These are phyloP conservation scores for Tuber umbilicatum DNA, from an alignment of 495 filamentous ascomycete genomes.

Conservation along the genomic window DNA sequence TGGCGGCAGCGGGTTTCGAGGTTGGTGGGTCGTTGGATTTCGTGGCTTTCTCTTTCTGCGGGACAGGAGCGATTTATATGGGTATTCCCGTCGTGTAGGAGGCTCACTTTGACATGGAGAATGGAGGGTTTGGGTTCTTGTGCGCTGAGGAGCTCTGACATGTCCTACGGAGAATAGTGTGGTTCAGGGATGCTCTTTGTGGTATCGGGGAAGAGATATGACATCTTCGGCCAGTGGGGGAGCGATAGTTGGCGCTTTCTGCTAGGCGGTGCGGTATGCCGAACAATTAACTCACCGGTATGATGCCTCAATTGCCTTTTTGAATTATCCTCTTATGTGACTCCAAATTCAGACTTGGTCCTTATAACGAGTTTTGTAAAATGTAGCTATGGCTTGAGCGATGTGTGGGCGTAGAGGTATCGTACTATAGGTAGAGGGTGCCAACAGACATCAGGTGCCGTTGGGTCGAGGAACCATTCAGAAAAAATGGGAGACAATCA, in stretches of 20 bases:
- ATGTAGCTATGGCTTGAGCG: neutral
- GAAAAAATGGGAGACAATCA: neutral
- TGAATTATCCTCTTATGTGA: neutral
- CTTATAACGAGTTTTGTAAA: neutral
- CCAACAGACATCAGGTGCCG: neutral
- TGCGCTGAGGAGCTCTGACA: neutral
- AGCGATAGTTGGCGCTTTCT: neutral
- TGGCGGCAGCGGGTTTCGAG: neutral
- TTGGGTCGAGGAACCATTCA: neutral
- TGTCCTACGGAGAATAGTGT: neutral
- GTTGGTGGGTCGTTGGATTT: neutral
- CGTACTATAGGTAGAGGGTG: neutral
- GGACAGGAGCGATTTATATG: neutral
- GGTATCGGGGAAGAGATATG: neutral
- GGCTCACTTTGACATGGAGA: neutral
- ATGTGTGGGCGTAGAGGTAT: neutral
- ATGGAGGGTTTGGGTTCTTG: neutral
- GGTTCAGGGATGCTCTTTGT: neutral
- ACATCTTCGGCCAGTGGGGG: neutral
- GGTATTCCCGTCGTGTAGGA: neutral
- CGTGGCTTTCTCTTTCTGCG: neutral
- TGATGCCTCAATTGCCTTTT: neutral
- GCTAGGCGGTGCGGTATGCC: neutral
- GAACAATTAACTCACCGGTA: neutral
- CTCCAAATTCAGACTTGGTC: neutral